Evolutionary conservation across 2,329 filamentous ascomycete species (phyloP).

Genomic region (Penicillium olsonii): DNA sequence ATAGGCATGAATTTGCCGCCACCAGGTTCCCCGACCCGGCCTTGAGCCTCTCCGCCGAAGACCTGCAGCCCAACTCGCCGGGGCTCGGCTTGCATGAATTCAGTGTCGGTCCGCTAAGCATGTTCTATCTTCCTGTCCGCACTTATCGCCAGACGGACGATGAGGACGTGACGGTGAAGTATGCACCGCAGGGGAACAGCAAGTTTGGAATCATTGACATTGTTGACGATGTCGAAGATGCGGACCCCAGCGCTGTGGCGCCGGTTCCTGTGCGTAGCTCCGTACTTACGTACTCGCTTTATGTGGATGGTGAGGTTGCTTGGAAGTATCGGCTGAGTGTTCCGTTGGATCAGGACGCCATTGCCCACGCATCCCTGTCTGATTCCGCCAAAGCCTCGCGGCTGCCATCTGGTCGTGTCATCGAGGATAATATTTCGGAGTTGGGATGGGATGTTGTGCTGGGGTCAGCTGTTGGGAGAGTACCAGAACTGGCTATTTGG

Average conservation of each 20-base stretch:
- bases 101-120: conserved; percentile 84
- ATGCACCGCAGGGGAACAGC: conserved; percentile 76
- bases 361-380: conserved; percentile 2
- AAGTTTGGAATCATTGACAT: conserved; percentile 88
- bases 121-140: conserved; percentile 85
- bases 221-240: conserved; percentile 58
- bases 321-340: conserved; percentile 62
- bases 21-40: conserved; percentile 66
- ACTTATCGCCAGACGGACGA: conserved; percentile 81
- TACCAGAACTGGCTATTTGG: conserved; percentile 19
- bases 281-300: conserved; percentile 76
- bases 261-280: conserved; percentile 46
- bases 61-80: conserved; percentile 23
- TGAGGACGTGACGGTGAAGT: conserved; percentile 83
- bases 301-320: conserved; percentile 74
- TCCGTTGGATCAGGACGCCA: conserved; percentile 27
- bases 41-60: conserved; percentile 17
- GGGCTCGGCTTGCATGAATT: conserved; percentile 73
- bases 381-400: conserved; percentile 9
- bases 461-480: conserved; percentile 21
- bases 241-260: conserved; percentile 13
- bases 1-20: conserved; percentile 95
- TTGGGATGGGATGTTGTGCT: conserved; percentile 24
- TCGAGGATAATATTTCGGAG: conserved; percentile 30
- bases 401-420: conserved; percentile 34